Base-by-base conservation (phyloP, 1,139 yeast species). In the Hyphopichia pseudoburtonii region DNA sequence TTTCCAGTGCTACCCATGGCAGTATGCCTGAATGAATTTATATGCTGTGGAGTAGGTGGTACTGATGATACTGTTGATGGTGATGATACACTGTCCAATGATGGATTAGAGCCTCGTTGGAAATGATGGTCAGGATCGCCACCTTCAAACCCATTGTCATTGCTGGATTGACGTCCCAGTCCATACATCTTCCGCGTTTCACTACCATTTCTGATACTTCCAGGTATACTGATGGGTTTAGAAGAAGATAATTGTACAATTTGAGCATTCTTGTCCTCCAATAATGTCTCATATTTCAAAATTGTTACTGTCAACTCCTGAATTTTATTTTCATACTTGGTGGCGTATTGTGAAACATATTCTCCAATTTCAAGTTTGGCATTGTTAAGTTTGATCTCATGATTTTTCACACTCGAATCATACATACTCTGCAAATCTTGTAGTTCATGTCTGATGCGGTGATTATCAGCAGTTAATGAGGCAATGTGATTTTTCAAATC, bases 201-300 rank as follows among this genome's bases (percentile, higher is more conserved):
- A 3, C 9, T 28, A 3, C 14, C 30, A 19, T 21, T 17, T 19
- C 26, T 15, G 35, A 16, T 18, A 6, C 11, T 26, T 12, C 41
- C 44, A 1, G 76, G 73, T 16, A 73, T 73, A 7, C 66, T 59
- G 16, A 73, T 70, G 0, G 78, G 78, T 39, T 58, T 62, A 2
- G 77, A 61, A 0, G 70, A 56, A 2, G 70, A 59, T 19, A 71
- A 43, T 39, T 64, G 69, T 6, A 63, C 47, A 3, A 73, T 58
- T 29, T 54, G 53, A 1, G 59, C 43, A 36, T 72, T 70, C 44
- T 66, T 69, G 32, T 66, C 70, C 32, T 67, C 71, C 2, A 73
- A 44, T 15, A 66, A 43, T 2, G 52, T 50, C 47, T 70, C 76
- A 43, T 60, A 70, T 42, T 57, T 62, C 15, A 58, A 40, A 1